Base-by-base conservation (phyloP, 495 filamentous ascomycete genomes). In the Clohesyomyces aquaticus region DNA sequence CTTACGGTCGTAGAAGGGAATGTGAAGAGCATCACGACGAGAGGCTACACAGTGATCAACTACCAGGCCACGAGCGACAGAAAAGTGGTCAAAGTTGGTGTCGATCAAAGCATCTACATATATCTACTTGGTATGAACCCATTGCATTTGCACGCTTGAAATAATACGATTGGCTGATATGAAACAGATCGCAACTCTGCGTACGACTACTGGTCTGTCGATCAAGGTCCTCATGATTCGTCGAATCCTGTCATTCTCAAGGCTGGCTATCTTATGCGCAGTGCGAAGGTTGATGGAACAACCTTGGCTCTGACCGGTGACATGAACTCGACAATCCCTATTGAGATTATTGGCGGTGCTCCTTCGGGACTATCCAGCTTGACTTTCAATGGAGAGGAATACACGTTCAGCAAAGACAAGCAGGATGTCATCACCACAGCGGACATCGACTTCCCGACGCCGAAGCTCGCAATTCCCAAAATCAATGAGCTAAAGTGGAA, bases 251-350 rank as follows among this genome's bases (percentile, higher is more conserved):
- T 69, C 1, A 88, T 92, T 57, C 78, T 91, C 60, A 82, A 87
- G 59, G 90, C 86, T 0, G 86, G 87, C 4, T 91, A 92, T 68
- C 85, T 93, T n/a, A 78, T 92, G 27, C 84, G 90, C 14, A 84
- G 77, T 8, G 87, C 85, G 0, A 77, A 76, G 8, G 60, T 89
- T 4, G 35, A 79, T 23, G 80, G 81, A 12, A 69, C 60, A 6
- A 77, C 78, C 12, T 74, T 91, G 3, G 75, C 84, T 32, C 72
- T 93, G 22, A 82, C 81, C 26, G 89, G 86, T 8, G 90, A 93
- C 68, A 80, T 91, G 72, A 91, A 92, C 66, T 75, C 79, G 2
- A 89, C 88, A 1, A 86, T 86, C 0, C 72, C 78, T 0, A 75
- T 92, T 11, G 87, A 91, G 61, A 77, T 91, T 51, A 79, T 91